These are phyloP conservation scores for Rutidosis leptorrhynchoides DNA, from an alignment of 129 eudicot species.

Conservation along the genomic window DNA sequence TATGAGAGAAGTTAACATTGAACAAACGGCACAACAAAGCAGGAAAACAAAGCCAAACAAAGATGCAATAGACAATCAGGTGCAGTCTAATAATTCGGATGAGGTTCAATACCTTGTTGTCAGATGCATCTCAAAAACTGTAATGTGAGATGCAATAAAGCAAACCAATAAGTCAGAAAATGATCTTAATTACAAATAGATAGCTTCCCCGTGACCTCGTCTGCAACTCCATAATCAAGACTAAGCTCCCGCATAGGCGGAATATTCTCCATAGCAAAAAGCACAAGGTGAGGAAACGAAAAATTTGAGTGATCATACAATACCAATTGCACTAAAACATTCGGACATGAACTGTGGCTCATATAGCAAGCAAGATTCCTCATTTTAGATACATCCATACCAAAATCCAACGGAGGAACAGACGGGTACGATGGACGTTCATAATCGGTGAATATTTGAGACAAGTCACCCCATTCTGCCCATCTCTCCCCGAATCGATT, in stretches of 20 bases:
- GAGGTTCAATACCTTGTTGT: constrained; percentile 38
- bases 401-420: constrained; percentile 70
- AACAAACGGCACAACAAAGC: not conserved
- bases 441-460: constrained; percentile 57
- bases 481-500: constrained; percentile 72
- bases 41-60: too few relatives aligned
- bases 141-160: constrained; percentile 8
- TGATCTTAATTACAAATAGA: constrained; percentile 57
- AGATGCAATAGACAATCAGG: not conserved
- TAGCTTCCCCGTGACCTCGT: constrained; percentile 64
- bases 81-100: constrained; percentile 5
- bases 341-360: constrained; percentile 77
- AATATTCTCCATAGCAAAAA: constrained; percentile 87
- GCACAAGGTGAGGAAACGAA: constrained; percentile 78
- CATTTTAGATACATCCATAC: constrained; percentile 82
- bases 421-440: constrained; percentile 52
- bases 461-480: constrained; percentile 92
- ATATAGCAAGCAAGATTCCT: constrained; percentile 92
- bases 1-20: not conserved
- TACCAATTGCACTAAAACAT: constrained; percentile 76
- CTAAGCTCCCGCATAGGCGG: constrained; percentile 90
- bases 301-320: constrained; percentile 72
- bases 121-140: constrained; percentile 21
- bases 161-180: constrained; percentile 18
- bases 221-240: constrained; percentile 81